Evolutionary conservation across 202 grass and related monocot species (phyloP).

Genomic region (Carex sylvatica): DNA sequence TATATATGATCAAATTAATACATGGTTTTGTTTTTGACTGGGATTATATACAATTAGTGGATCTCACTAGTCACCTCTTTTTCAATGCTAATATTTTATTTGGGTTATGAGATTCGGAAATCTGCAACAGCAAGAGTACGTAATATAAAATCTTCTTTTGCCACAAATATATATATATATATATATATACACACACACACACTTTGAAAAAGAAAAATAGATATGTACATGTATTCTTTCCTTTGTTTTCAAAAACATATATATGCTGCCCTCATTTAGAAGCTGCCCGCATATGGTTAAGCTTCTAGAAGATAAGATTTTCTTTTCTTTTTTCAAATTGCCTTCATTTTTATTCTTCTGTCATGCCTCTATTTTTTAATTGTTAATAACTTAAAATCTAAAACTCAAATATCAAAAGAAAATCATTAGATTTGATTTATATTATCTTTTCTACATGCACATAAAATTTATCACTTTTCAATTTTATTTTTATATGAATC

Average conservation of each 20-base stretch:
- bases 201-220: background rate
- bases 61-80: constrained; percentile 21
- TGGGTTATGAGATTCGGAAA: constrained; percentile 23
- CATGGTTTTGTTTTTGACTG: constrained; percentile 7
- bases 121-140: constrained; percentile 24
- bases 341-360: no score
- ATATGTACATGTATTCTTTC: background rate
- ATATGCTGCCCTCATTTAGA: background rate
- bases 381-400: no score
- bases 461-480: no score
- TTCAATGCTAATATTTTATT: constrained; percentile 29
- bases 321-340: no score
- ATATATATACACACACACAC: no score
- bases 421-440: no score
- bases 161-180: background rate
- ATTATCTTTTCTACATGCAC: no score
- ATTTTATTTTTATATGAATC: no score
- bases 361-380: no score
- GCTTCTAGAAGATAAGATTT: background rate
- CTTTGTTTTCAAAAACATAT: background rate
- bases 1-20: background rate
- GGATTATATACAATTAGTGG: constrained; percentile 16
- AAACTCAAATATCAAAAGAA: no score
- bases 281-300: background rate
- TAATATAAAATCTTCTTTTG: constrained; percentile 10